A percentile compares a stretch with the other conserved stretches of the same genome.
Conservation (phyloP, 495 filamentous ascomycete species). For the Pseudomonodictys pantanalensis region DNA sequence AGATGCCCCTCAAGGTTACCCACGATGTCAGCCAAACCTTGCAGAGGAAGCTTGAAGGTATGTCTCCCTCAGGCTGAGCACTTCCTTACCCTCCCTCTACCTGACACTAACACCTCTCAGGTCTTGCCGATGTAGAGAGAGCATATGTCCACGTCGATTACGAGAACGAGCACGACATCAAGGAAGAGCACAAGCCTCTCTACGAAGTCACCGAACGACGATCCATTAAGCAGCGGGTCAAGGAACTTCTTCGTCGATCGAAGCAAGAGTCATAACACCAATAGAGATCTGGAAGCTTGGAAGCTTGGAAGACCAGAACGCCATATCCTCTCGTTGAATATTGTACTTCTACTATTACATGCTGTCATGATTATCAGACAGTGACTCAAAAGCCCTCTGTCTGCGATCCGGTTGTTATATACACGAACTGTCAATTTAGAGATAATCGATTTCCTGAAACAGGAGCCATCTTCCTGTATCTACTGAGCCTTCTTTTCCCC, state of each 20-base stretch:
- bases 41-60: conserved; percentile 54
- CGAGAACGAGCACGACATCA: conserved; percentile 42
- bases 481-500: no score
- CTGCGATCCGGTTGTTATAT: no score
- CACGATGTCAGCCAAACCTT: conserved; percentile 55
- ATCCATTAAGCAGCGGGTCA: conserved; percentile 29
- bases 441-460: no score
- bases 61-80: background rate
- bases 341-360: background rate
- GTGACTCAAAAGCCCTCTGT: no score
- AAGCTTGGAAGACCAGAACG: background rate
- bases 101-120: conserved; percentile 24
- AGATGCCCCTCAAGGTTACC: conserved; percentile 48
- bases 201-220: conserved; percentile 41
- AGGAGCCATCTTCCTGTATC: no score
- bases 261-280: conserved; percentile 4
- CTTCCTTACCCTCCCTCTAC: background rate
- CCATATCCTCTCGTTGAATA: background rate
- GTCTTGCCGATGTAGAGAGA: conserved; percentile 51
- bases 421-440: no score
- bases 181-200: conserved; percentile 54
- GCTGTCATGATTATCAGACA: no score
- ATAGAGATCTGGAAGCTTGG: background rate
- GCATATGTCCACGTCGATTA: conserved; percentile 61
- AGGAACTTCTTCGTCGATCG: conserved; percentile 6